Evolutionary conservation across 768 basidiomycete genomes (phyloP).

Genomic region (Boletus patriciae): DNA sequence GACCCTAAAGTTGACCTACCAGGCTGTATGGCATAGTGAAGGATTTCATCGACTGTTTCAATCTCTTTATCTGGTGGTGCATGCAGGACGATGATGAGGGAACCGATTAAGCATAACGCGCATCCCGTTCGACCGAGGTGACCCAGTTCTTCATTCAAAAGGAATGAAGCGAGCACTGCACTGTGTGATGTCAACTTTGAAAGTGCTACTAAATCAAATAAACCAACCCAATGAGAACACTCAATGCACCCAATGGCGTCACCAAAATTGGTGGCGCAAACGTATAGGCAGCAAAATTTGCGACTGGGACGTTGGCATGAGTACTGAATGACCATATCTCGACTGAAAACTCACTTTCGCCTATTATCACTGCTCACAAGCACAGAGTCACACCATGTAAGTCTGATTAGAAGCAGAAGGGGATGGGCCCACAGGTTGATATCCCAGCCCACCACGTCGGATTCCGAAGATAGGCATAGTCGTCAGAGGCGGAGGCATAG

Average conservation of each 20-base stretch:
- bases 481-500: constrained; percentile 68
- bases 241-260: constrained; percentile 96
- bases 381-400: constrained; percentile 5
- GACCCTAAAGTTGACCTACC: constrained; percentile 47
- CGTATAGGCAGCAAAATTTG: constrained; percentile 94
- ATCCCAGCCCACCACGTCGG: constrained; percentile 99
- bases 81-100: constrained; percentile 92
- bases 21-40: constrained; percentile 90
- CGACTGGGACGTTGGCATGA: constrained; percentile 44
- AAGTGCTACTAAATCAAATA: not conserved
- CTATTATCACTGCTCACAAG: constrained; percentile 74
- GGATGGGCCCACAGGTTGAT: constrained; percentile 67
- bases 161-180: constrained; percentile 89
- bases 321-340: not conserved
- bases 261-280: constrained; percentile 98
- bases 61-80: constrained; percentile 96
- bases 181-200: constrained; percentile 42
- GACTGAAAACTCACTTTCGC: constrained; percentile 67
- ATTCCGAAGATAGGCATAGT: constrained; percentile 82
- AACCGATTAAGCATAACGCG: constrained; percentile 79
- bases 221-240: constrained; percentile 91
- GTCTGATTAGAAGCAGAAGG: constrained; percentile 1
- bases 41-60: constrained; percentile 89
- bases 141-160: constrained; percentile 91
- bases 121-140: constrained; percentile 90